Percentiles rank a stretch among this genome's conserved stretches.
phyloP scores from a whole-genome alignment of 78 protist genomes.

The Pelomyxa schiedti region DNA sequence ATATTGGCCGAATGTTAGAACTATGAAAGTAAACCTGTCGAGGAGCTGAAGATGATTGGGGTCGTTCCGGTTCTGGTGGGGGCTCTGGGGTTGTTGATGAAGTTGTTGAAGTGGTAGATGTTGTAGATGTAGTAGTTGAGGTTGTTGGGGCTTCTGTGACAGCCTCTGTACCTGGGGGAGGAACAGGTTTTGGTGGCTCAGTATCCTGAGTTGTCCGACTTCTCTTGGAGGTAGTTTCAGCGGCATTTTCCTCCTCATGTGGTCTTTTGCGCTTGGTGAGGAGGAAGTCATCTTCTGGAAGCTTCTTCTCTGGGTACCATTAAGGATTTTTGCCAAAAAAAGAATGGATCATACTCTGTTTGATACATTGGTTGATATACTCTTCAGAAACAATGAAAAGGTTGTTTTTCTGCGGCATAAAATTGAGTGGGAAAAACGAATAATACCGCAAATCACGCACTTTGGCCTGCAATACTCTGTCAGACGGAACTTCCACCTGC shows the following conservation, averaged over 20 bases:
- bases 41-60: no score
- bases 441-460: background rate
- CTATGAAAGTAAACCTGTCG: no score
- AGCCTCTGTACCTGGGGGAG: no score
- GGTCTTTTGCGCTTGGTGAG: conserved; percentile 13
- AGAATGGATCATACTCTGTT: conserved; percentile 1
- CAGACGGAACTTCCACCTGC: background rate
- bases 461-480: background rate
- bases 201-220: no score
- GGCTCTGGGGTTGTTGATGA: background rate
- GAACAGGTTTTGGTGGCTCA: no score
- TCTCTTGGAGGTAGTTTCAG: no score
- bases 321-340: background rate
- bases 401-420: background rate
- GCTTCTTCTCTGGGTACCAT: background rate
- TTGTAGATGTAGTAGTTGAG: conserved; percentile 4
- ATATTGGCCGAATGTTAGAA: no score
- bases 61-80: no score
- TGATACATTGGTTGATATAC: conserved; percentile 18
- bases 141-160: background rate
- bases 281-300: conserved; percentile 17
- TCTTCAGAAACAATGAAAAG: conserved; percentile 25
- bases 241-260: background rate
- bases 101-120: background rate
- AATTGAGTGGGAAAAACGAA: background rate